phyloP scores from a whole-genome alignment of 2,329 filamentous ascomycete species.

The Spiromastix sp. region DNA sequence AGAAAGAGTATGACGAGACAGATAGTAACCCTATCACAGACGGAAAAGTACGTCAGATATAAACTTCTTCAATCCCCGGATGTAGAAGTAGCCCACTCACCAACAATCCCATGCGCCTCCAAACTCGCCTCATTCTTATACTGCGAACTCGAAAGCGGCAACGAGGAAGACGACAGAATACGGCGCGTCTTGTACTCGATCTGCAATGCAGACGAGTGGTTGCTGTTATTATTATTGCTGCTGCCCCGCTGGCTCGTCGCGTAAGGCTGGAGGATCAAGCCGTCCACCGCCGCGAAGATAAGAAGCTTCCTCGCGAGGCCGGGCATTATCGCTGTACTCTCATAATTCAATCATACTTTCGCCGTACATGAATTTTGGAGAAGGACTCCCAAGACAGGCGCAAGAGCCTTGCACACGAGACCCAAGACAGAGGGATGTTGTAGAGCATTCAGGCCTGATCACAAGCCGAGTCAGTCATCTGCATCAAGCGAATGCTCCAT shows the following conservation, averaged over 20 bases:
- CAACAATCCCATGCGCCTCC: constrained; percentile 46
- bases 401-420: too few relatives aligned
- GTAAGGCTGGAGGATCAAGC: constrained; percentile 67
- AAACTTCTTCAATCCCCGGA: background rate
- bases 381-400: too few relatives aligned
- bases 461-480: too few relatives aligned
- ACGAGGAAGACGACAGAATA: constrained; percentile 39
- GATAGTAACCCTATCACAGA: constrained; percentile 61
- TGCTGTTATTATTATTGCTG: constrained; percentile 44
- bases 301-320: constrained; percentile 67
- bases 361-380: too few relatives aligned
- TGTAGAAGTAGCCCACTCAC: constrained; percentile 28
- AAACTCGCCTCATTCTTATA: constrained; percentile 28
- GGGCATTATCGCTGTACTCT: constrained; percentile 55
- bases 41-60: constrained; percentile 9
- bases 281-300: constrained; percentile 72
- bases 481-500: too few relatives aligned
- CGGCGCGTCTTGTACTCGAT: constrained; percentile 57
- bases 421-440: too few relatives aligned
- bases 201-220: constrained; percentile 44
- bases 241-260: constrained; percentile 35
- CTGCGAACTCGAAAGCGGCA: constrained; percentile 18
- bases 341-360: too few relatives aligned
- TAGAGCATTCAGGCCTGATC: too few relatives aligned
- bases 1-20: constrained; percentile 68